Conservation (phyloP, 768 basidiomycete genomes). For the Leccinum boreale region DNA sequence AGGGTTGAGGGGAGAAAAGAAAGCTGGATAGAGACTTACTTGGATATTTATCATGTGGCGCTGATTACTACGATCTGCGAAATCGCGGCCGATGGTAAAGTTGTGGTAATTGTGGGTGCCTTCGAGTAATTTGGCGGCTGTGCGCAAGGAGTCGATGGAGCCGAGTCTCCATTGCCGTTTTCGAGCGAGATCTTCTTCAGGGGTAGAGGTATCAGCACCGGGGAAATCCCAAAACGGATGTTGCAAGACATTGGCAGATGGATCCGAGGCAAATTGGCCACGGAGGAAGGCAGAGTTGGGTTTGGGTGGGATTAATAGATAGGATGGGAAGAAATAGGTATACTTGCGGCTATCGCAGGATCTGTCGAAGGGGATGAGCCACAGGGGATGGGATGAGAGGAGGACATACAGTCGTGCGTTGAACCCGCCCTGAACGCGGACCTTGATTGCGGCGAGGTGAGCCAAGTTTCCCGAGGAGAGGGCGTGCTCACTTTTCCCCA, state of each 20-base stretch:
- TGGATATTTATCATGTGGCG: slow-evolving; percentile 88
- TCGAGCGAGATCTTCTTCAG: slow-evolving; percentile 57
- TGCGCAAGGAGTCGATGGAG: slow-evolving; percentile 51
- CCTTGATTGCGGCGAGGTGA: slow-evolving; percentile 33
- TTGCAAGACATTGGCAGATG: slow-evolving; percentile 18
- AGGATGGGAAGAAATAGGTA: slow-evolving; percentile 95
- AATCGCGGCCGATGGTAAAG: slow-evolving; percentile 88
- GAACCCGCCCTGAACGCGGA: slow-evolving; percentile 77
- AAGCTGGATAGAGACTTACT: slow-evolving; percentile 36
- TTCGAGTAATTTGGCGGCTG: slow-evolving; percentile 60
- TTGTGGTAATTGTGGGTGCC: slow-evolving; percentile 98
- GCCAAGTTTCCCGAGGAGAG: not conserved
- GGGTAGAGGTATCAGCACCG: slow-evolving; percentile 35
- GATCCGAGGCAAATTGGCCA: slow-evolving; percentile 30
- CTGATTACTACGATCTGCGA: slow-evolving; percentile 75
- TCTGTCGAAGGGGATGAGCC: slow-evolving; percentile 36
- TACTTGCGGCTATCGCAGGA: slow-evolving; percentile 95
- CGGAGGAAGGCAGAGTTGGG: slow-evolving; percentile 63
- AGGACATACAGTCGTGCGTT: slow-evolving; percentile 64
- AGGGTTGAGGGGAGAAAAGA: not conserved
- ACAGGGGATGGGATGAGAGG: not conserved
- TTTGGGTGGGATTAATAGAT: slow-evolving; percentile 87
- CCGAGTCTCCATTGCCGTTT: slow-evolving; percentile 72
- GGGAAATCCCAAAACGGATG: slow-evolving; percentile 64
- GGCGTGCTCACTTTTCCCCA: slow-evolving; percentile 74